Conservation (phyloP, 768 basidiomycete species). For the Dentipellis fragilis region DNA sequence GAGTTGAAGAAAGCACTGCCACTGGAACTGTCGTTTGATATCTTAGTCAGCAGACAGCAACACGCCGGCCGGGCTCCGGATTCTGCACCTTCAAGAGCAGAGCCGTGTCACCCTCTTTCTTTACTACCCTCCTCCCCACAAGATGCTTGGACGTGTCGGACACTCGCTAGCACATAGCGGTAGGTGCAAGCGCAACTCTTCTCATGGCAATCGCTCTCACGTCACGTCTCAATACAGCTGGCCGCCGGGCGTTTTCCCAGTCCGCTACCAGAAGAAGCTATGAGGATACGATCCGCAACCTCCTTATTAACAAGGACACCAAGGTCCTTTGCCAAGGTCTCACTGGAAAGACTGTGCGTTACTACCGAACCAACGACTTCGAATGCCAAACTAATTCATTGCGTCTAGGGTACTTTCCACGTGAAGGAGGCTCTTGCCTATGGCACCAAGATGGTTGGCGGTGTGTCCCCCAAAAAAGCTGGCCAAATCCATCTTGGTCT, state of each 20-base stretch:
- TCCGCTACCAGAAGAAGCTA: conserved; percentile 70
- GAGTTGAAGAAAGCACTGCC: no score
- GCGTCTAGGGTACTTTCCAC: conserved; percentile 86
- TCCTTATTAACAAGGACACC: conserved; percentile 90
- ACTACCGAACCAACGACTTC: not conserved
- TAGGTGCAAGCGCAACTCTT: conserved; percentile 21
- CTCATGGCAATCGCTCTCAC: not conserved
- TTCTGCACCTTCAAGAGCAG: not conserved
- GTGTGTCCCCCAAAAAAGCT: conserved; percentile 94
- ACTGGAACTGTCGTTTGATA: no score
- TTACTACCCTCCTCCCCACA: conserved; percentile 8
- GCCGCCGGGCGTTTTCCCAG: conserved; percentile 74
- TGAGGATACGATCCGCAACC: conserved; percentile 83
- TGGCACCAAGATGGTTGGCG: conserved; percentile 96
- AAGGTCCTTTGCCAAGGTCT: conserved; percentile 86
- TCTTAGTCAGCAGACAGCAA: no score
- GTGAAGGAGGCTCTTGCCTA: conserved; percentile 86
- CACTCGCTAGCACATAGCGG: conserved; percentile 44
- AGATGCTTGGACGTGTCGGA: conserved; percentile 55
- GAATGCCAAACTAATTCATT: not conserved
- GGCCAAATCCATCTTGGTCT: conserved; percentile 92
- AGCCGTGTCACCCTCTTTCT: not conserved
- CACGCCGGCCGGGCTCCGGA: no score
- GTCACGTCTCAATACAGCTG: conserved; percentile 33
- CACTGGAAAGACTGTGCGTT: conserved; percentile 84